These are phyloP conservation scores for Lyophyllum semitale DNA, from an alignment of 768 basidiomycete genomes.

Conservation along the genomic window DNA sequence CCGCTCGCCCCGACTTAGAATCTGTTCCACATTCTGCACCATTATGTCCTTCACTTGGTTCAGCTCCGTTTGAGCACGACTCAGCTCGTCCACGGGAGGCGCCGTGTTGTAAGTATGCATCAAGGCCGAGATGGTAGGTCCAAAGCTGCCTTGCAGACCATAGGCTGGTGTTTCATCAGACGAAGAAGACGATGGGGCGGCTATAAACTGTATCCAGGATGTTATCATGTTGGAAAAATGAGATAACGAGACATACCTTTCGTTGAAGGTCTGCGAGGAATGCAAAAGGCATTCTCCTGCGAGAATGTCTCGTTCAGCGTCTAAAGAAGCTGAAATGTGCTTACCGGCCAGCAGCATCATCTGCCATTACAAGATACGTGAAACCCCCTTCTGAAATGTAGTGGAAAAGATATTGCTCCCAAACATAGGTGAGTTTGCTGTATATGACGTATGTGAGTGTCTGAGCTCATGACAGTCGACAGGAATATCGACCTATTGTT, in stretches of 20 bases:
- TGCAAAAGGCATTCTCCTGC: constrained; percentile 89
- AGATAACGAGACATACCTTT: constrained; percentile 45
- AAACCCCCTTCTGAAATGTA: constrained; percentile 89
- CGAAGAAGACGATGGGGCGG: constrained; percentile 66
- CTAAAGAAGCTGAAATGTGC: constrained; percentile 20
- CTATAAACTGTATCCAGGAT: constrained; percentile 48
- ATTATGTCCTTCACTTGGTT: constrained; percentile 94
- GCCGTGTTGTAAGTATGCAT: constrained; percentile 89
- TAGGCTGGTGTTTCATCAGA: constrained; percentile 56
- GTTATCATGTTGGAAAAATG: constrained; percentile 2
- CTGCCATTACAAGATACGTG: constrained; percentile 91
- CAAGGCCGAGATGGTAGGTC: constrained; percentile 67
- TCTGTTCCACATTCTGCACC: constrained; percentile 98
- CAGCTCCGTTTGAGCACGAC: constrained; percentile 86
- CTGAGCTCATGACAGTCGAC: constrained; percentile 14
- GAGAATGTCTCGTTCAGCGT: not conserved
- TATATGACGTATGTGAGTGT: constrained; percentile 15
- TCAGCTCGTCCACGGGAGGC: constrained; percentile 86
- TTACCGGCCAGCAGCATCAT: constrained; percentile 88
- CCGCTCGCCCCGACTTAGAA: constrained; percentile 90
- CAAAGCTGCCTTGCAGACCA: constrained; percentile 72
- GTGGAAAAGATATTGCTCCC: constrained; percentile 94
- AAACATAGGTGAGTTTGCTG: constrained; percentile 83
- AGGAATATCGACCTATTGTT: constrained; percentile 60
- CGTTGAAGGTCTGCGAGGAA: constrained; percentile 88